Evolutionary conservation across 2,329 filamentous ascomycete species (phyloP).

Genomic region (Clarireedia paspali): DNA sequence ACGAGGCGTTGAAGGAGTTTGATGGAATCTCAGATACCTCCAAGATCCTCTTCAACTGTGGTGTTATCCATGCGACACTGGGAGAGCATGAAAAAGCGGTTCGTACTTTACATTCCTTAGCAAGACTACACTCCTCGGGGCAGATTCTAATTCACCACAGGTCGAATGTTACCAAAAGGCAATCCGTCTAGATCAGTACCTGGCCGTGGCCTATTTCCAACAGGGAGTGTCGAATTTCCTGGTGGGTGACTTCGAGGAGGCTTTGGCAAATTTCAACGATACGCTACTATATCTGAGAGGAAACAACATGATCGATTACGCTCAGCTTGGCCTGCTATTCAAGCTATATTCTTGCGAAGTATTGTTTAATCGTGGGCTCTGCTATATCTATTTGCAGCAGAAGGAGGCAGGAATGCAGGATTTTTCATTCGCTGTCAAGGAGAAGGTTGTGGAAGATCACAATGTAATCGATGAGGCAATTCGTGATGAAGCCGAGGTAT

Average conservation of each 20-base stretch:
- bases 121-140: neutral
- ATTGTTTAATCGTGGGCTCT: conserved; percentile 91
- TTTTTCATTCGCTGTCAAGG: conserved; percentile 81
- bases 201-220: conserved; percentile 96
- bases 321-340: conserved; percentile 89
- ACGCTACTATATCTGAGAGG: conserved; percentile 89
- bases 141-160: conserved; percentile 38
- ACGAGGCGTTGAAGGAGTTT: conserved; percentile 77
- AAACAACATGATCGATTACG: conserved; percentile 97
- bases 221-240: conserved; percentile 98
- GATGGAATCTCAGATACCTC: conserved; percentile 87
- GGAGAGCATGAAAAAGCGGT: conserved; percentile 95
- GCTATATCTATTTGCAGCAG: conserved; percentile 95
- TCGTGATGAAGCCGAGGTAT: conserved; percentile 80
- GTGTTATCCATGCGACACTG: conserved; percentile 92
- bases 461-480: conserved; percentile 98
- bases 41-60: conserved; percentile 97
- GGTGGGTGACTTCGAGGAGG: conserved; percentile 93
- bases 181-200: conserved; percentile 83
- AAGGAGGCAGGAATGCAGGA: conserved; percentile 87
- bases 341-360: conserved; percentile 97
- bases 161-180: conserved; percentile 93
- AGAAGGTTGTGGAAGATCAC: conserved; percentile 94
- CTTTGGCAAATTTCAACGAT: conserved; percentile 97
- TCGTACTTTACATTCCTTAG: conserved; percentile 34